Evolutionary conservation across 345 rosid genomes (phyloP), one percentile per base, ranked within the genome.

Genomic region (Gossypium mustelinum): DNA sequence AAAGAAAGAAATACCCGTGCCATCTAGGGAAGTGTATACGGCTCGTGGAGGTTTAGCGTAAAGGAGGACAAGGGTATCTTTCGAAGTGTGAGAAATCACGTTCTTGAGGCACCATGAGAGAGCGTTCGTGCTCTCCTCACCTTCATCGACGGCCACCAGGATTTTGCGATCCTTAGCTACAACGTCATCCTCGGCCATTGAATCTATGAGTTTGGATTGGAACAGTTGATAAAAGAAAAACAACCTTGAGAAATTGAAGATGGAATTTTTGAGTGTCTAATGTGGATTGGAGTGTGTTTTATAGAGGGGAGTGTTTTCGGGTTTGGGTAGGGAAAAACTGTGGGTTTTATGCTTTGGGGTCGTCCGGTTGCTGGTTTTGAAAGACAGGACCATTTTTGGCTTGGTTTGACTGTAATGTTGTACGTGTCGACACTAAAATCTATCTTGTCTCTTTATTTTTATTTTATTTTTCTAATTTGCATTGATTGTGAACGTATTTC

Each of bases 41-140:
- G 68, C 61, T 17, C 81, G 69, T 4, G 84, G 88, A 22, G 83
- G 82, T 71, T 80, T 85, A 8, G 77, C 90, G 16, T 86, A 85
- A 65, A 90, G 83, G 51, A 90, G 90, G 48, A 88, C 45, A 12
- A 90, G 76, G 61, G 85, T 80, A 76, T 87, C 90, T 2, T 59
- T 82, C 44, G 75, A 81, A 65, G 76, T 50, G 16, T 44, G 70
- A 68, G 83, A 77, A 64, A 80, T 59, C 22, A 84, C 69, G 72
- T 88, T 88, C 34, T 77, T 79, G 17, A 87, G 81, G 39, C 85
- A 87, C 94, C 94, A 90, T 1, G 85, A 64, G 17, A 90, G 85
- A 12, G 94, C 94, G 29, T 87, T 59, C 82, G 80, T 78, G 86
- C 94, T 90, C 85, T 90, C 91, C 48, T 83, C 90, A 29, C 90